phyloP scores from a whole-genome alignment of 2,329 filamentous ascomycete genomes.

The Penicillium oxalicum region DNA sequence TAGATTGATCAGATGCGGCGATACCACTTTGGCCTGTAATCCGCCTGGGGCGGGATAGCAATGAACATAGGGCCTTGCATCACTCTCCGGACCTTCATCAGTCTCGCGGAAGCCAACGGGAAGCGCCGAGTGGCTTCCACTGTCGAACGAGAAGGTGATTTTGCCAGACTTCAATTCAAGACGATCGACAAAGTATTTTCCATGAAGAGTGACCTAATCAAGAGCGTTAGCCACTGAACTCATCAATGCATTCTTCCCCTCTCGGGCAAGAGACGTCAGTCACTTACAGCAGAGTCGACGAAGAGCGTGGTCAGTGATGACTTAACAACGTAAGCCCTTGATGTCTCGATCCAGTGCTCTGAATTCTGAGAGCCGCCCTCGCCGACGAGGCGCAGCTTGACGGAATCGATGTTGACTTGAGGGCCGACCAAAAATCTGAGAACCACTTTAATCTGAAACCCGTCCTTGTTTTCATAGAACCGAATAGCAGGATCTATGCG shows the following conservation, averaged over 20 bases:
- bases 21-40: constrained; percentile 61
- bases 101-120: constrained; percentile 33
- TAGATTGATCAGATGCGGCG: constrained; percentile 68
- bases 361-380: constrained; percentile 44
- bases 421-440: constrained; percentile 69
- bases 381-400: constrained; percentile 59
- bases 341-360: constrained; percentile 61
- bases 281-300: constrained; percentile 44
- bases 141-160: constrained; percentile 33
- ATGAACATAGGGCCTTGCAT: constrained; percentile 58
- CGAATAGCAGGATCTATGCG: constrained; percentile 61
- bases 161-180: constrained; percentile 52
- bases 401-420: constrained; percentile 59
- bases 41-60: constrained; percentile 66
- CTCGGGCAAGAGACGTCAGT: too few species aligned
- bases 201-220: constrained; percentile 46
- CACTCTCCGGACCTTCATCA: constrained; percentile 28
- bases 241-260: background rate
- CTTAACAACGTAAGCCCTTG: constrained; percentile 43
- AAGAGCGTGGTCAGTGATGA: constrained; percentile 51
- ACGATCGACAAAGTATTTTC: constrained; percentile 68
- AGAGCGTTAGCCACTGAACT: background rate
- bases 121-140: constrained; percentile 24
- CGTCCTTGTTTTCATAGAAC: constrained; percentile 67
- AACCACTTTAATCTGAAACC: constrained; percentile 63